phyloP scores from a whole-genome alignment of 108 stramenopile species.

The Cyclotella kingstonii region DNA sequence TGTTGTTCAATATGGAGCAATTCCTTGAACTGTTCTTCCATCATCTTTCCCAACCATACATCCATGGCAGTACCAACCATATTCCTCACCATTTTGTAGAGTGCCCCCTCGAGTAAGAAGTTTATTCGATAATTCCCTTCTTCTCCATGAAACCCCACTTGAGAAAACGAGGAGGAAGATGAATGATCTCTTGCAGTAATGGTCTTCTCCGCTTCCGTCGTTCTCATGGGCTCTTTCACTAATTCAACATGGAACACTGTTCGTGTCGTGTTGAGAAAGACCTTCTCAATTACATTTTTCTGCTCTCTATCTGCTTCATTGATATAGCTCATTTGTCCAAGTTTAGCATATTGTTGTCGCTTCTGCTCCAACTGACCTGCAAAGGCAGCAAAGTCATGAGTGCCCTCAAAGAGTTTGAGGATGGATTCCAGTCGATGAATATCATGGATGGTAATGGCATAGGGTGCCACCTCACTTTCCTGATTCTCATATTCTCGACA shows the following conservation, averaged over 20 bases:
- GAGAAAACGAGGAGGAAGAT: neutral
- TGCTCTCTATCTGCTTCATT: too few species aligned
- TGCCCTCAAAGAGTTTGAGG: constrained; percentile 61
- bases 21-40: constrained; percentile 44
- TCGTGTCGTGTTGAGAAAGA: constrained; percentile 55
- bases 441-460: constrained; percentile 33
- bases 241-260: constrained; percentile 62
- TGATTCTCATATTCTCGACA: too few species aligned
- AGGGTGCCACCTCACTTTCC: constrained; percentile 11
- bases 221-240: constrained; percentile 34
- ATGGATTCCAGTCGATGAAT: constrained; percentile 37
- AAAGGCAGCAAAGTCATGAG: constrained; percentile 80
- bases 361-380: constrained; percentile 70
- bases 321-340: too few species aligned
- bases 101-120: constrained; percentile 67
- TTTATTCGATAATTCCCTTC: constrained; percentile 70
- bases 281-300: too few species aligned
- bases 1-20: constrained; percentile 36
- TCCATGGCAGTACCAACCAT: constrained; percentile 83
- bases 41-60: constrained; percentile 50
- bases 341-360: too few species aligned
- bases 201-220: too few species aligned
- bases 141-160: constrained; percentile 39
- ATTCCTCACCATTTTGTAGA: constrained; percentile 88
- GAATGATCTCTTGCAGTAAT: too few species aligned